phyloP scores from a whole-genome alignment of 2,329 filamentous ascomycete species.

The Myriosclerotinia scirpicola region DNA sequence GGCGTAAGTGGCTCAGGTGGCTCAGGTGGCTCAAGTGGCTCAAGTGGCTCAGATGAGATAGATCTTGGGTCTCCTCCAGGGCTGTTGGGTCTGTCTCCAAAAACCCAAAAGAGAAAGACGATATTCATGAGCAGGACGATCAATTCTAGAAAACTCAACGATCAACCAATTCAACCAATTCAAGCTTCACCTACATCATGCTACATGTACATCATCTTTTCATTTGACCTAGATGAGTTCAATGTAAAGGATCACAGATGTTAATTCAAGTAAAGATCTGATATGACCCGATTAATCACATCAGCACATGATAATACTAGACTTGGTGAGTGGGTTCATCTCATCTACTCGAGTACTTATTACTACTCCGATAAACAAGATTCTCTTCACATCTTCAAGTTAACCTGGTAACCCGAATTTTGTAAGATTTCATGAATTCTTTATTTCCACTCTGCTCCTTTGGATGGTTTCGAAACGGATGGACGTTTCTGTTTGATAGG shows the following conservation, averaged over 20 bases:
- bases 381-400: too few species aligned
- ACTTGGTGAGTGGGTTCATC: too few species aligned
- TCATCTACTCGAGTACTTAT: too few species aligned
- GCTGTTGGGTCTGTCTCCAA: too few species aligned
- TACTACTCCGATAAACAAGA: too few species aligned
- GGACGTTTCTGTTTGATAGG: constrained; percentile 15
- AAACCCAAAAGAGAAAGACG: too few species aligned
- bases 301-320: too few species aligned
- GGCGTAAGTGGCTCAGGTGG: not conserved
- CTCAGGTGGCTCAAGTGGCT: not conserved
- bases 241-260: too few species aligned
- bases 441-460: constrained; percentile 15
- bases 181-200: not conserved
- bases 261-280: too few species aligned
- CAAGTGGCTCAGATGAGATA: not conserved
- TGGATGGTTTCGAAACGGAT: constrained; percentile 15
- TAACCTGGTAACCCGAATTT: not conserved
- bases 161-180: constrained; percentile 11
- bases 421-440: not conserved
- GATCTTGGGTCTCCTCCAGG: not conserved
- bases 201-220: too few species aligned
- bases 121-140: not conserved
- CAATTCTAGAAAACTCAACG: constrained; percentile 7
- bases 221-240: too few species aligned
- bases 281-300: too few species aligned